Percentiles rank a stretch among this genome's conserved stretches.
Conservation (phyloP, 306 rosid species). For the Vigna angularis region DNA sequence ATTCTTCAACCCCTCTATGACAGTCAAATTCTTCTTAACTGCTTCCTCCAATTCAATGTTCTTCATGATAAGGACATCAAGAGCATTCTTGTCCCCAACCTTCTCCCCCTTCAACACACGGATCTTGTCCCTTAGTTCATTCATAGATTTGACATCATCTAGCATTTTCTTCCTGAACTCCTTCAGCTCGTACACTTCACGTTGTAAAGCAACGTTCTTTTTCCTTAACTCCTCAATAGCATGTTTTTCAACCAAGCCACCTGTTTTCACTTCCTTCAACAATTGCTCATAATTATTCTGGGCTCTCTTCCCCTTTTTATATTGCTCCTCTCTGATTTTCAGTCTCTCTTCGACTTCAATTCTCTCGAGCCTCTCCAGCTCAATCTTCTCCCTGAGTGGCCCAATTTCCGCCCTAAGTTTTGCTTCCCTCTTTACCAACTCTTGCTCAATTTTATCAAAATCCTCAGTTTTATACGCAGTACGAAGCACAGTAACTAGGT, state of each 20-base stretch:
- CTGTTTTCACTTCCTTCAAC: constrained; percentile 34
- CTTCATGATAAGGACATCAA: too few relatives aligned
- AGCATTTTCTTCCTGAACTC: background rate
- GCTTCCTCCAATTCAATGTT: too few relatives aligned
- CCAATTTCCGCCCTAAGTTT: background rate
- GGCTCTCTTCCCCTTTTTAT: constrained; percentile 4
- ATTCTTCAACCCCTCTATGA: too few relatives aligned
- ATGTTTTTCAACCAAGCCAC: background rate
- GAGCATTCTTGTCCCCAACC: too few relatives aligned
- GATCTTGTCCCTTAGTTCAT: too few relatives aligned
- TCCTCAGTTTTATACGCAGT: background rate
- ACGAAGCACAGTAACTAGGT: constrained; percentile 26
- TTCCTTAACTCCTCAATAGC: background rate
- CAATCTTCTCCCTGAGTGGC: background rate
- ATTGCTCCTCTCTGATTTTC: constrained; percentile 23
- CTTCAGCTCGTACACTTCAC: background rate
- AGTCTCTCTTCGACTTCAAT: constrained; percentile 11
- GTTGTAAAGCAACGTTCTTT: background rate
- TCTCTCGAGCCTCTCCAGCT: background rate
- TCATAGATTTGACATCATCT: background rate
- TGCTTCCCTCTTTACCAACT: constrained; percentile 14
- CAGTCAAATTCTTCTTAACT: too few relatives aligned
- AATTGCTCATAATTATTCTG: constrained; percentile 37
- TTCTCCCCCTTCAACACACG: too few relatives aligned
- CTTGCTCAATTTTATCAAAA: constrained; percentile 32